Evolutionary conservation across 1,139 yeast species (phyloP).

Genomic region (Pneumocystis murina): DNA sequence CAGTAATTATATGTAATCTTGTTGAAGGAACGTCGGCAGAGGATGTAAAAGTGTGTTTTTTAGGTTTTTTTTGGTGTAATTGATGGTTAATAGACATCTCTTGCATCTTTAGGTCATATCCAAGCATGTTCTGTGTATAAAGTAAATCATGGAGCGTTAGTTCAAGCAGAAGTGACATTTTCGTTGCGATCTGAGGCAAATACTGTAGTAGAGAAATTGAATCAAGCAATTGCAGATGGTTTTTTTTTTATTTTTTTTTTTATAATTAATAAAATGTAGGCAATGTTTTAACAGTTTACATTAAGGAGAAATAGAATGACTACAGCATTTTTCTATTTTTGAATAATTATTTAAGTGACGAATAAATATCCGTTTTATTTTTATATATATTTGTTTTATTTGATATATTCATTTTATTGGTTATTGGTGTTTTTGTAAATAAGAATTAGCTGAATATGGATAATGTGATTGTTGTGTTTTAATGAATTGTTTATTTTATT

Average conservation of each 20-base stretch:
- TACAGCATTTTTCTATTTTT: neutral
- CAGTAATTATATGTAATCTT: constrained; percentile 13
- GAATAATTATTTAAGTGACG: no score
- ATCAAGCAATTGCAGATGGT: constrained; percentile 15
- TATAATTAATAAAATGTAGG: neutral
- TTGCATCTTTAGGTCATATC: constrained; percentile 1
- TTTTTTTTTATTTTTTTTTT: neutral
- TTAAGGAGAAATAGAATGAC: neutral
- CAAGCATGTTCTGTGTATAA: constrained; percentile 7
- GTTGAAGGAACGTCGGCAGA: constrained; percentile 16
- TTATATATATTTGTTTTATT: neutral
- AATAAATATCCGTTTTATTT: neutral
- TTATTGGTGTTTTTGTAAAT: neutral
- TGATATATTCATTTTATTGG: neutral
- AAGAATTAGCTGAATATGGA: neutral
- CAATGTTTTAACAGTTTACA: neutral
- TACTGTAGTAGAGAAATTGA: constrained; percentile 9
- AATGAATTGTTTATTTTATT: neutral
- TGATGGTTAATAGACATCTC: neutral
- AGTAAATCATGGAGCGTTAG: neutral
- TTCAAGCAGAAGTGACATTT: constrained; percentile 11
- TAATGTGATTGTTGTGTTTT: neutral
- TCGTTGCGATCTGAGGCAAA: constrained; percentile 11
- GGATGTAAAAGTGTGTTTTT: constrained; percentile 13
- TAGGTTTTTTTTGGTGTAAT: constrained; percentile 5